Conservation (phyloP, 2,329 filamentous ascomycete species). For the Talaromyces albobiverticillius region DNA sequence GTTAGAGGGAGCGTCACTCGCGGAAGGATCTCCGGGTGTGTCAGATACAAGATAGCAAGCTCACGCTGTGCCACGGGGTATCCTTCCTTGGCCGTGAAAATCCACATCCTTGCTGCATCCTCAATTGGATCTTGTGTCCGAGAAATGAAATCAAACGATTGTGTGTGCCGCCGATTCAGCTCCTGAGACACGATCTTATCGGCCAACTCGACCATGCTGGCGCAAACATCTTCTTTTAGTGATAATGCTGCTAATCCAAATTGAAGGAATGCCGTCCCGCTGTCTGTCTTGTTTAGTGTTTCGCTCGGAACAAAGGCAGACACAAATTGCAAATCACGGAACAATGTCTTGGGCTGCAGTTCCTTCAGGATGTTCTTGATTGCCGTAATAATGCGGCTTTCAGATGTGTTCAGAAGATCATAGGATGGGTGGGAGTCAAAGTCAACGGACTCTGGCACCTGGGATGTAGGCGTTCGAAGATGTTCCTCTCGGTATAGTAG, state of each 20-base stretch:
- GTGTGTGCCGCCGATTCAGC: slow-evolving; percentile 36
- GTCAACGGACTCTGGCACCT: slow-evolving; percentile 28
- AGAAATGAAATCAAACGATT: slow-evolving; percentile 28
- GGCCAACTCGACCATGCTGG: slow-evolving; percentile 75
- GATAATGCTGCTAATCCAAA: slow-evolving; percentile 83
- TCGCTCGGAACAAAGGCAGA: slow-evolving; percentile 59
- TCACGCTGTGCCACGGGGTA: slow-evolving; percentile 86
- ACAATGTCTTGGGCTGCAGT: slow-evolving; percentile 74
- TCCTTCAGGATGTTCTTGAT: slow-evolving; percentile 66
- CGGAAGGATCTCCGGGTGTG: slow-evolving; percentile 78
- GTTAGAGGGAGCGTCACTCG: slow-evolving; percentile 80
- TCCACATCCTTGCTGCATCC: slow-evolving; percentile 85
- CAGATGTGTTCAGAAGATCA: slow-evolving; percentile 52
- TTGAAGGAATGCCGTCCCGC: slow-evolving; percentile 82
- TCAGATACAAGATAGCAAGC: slow-evolving; percentile 88
- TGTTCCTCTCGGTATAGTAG: slow-evolving; percentile 18
- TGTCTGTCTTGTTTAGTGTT: slow-evolving; percentile 56
- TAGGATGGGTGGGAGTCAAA: slow-evolving; percentile 39
- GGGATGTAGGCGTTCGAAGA: slow-evolving; percentile 22
- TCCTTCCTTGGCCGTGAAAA: slow-evolving; percentile 91
- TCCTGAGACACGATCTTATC: slow-evolving; percentile 64
- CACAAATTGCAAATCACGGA: slow-evolving; percentile 74
- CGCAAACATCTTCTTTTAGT: slow-evolving; percentile 82
- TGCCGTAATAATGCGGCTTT: slow-evolving; percentile 62
- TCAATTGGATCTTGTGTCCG: slow-evolving; percentile 44